Evolutionary conservation across 106 monocot species (phyloP), one percentile per base, ranked within the genome.

Genomic region (Alisma plantagoaquatica): DNA sequence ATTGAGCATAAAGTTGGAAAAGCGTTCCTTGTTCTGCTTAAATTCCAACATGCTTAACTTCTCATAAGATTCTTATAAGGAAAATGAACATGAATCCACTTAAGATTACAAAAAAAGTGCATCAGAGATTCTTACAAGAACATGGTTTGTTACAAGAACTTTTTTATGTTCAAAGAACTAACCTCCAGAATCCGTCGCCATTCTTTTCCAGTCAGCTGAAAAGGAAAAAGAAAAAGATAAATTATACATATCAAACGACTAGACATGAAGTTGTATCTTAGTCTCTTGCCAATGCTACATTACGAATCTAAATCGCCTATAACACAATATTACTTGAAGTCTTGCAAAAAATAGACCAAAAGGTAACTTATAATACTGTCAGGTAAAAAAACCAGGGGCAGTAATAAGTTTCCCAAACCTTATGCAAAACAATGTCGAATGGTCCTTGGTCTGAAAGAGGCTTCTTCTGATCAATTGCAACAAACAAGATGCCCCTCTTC

Each of bases 391-490:
- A 50, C 32, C 6, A 33, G 23, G 1, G 43, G 10, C 32, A 57
- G 5, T 11, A 49, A 35, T 33, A 25, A 29, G 24, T 23, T 23
- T 8, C 31, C 19, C 69, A 56, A 17, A 92, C 92, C 86, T 92
- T 92, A 33, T 92, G 92, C 46, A 92, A 64, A 41, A 92, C 70
- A 46, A 92, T 67, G 43, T 92, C 82, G 60, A 92, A 92, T 43
- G 92, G 92, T 29, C 92, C 92, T 92, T 92, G 92, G 17, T 82
- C 86, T 52, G 68, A 68, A 32, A 92, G 86, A 35, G 86, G 77
- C 17, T 58, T 71, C 27, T 49, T 68, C 18, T 69, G 71, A 38
- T 92, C 86, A 59, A 92, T 92, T 43, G 78, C 70, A 54, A 86
- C 76, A 66, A 92, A 86, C n/a, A 58, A 46, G 62, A 92, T 87